These are phyloP conservation scores for Salix dunnii DNA, from an alignment of 345 rosid species.

Conservation along the genomic window DNA sequence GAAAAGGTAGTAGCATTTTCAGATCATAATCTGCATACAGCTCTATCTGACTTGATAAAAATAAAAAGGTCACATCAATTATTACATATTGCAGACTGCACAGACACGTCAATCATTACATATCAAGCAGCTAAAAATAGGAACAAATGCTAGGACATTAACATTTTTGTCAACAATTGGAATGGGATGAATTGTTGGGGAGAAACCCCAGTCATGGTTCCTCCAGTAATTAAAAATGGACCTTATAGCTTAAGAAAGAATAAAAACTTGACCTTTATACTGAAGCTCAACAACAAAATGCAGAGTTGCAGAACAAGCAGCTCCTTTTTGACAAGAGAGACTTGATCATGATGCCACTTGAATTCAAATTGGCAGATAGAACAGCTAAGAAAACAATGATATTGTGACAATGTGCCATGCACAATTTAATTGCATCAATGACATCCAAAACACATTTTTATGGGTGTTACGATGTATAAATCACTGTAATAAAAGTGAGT, in stretches of 20 bases:
- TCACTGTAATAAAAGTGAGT: not conserved
- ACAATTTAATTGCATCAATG: not conserved
- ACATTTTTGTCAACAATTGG: not conserved
- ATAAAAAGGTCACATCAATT: constrained; percentile 17
- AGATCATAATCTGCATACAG: constrained; percentile 87
- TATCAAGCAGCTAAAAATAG: not conserved
- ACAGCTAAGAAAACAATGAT: not conserved
- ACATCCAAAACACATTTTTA: not conserved
- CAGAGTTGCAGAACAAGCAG: not conserved
- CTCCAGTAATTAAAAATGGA: not conserved
- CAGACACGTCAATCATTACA: not conserved
- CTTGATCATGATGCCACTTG: not conserved
- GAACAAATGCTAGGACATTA: not conserved
- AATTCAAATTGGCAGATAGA: not conserved
- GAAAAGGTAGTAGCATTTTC: constrained; percentile 91
- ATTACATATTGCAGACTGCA: constrained; percentile 11
- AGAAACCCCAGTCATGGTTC: not conserved
- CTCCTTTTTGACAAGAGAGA: not conserved
- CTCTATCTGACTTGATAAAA: constrained; percentile 63
- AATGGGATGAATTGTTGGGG: not conserved
- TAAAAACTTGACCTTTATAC: not conserved
- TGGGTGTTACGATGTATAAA: not conserved
- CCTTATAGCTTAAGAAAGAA: not conserved
- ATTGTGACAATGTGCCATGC: not conserved
- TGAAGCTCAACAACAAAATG: not conserved